Evolutionary conservation across 305 asterid species (phyloP).

Genomic region (Striga hermonthica): DNA sequence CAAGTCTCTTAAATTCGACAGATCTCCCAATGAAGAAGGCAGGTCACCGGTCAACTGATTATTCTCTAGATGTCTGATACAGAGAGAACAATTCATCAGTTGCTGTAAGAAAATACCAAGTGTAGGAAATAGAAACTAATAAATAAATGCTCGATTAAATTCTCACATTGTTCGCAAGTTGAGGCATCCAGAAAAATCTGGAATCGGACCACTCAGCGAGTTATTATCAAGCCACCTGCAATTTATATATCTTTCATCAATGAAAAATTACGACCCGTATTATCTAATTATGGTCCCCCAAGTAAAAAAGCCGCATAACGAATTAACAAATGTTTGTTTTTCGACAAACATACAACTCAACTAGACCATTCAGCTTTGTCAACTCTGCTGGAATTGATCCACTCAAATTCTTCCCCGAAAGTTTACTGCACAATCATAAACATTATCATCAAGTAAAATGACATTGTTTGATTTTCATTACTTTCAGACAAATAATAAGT

Average conservation of each 20-base stretch:
- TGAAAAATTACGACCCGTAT: background rate
- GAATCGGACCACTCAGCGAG: slow-evolving; percentile 76
- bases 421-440: slow-evolving; percentile 54
- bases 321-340: background rate
- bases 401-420: slow-evolving; percentile 68
- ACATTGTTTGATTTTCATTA: background rate
- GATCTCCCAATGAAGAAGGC: slow-evolving; percentile 62
- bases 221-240: slow-evolving; percentile 95
- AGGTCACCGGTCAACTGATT: slow-evolving; percentile 72
- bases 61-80: slow-evolving; percentile 85
- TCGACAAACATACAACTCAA: slow-evolving; percentile 58
- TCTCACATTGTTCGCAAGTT: slow-evolving; percentile 68
- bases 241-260: slow-evolving; percentile 15
- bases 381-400: slow-evolving; percentile 71
- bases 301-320: background rate
- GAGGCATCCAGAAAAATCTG: slow-evolving; percentile 93
- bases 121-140: slow-evolving; percentile 6
- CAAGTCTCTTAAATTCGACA: slow-evolving; percentile 76
- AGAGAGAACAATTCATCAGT: slow-evolving; percentile 31
- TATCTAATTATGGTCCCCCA: slow-evolving; percentile 5
- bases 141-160: slow-evolving; percentile 17
- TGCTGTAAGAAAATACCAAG: slow-evolving; percentile 12
- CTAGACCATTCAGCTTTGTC: slow-evolving; percentile 54
- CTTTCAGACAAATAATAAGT: background rate
- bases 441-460: no score